phyloP scores from a whole-genome alignment of 140 eudicot genomes.

The Bidens hawaiensis region DNA sequence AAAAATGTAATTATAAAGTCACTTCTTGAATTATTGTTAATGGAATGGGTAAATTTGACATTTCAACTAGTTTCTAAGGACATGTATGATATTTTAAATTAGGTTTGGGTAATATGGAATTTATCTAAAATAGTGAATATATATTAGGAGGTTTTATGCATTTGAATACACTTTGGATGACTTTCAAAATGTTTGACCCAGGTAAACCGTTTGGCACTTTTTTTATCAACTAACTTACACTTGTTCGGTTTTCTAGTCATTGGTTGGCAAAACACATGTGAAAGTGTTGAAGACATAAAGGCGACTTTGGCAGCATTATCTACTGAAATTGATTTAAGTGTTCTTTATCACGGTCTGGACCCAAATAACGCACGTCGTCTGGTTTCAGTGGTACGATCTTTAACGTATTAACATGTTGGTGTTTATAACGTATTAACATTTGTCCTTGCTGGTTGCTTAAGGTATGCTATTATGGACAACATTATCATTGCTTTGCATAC shows the following conservation, averaged over 20 bases:
- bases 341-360: constrained; percentile 91
- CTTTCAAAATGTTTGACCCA: neutral
- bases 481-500: constrained; percentile 89
- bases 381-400: constrained; percentile 77
- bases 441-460: constrained; percentile 22
- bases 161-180: neutral
- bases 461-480: constrained; percentile 95
- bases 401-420: too few species aligned
- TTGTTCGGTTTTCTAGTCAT: constrained; percentile 50
- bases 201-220: neutral
- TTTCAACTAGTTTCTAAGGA: too few species aligned
- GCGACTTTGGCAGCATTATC: constrained; percentile 74
- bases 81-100: too few species aligned
- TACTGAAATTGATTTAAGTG: constrained; percentile 69
- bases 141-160: neutral
- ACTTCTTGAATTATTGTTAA: too few species aligned
- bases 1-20: too few species aligned
- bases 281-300: constrained; percentile 72
- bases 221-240: neutral
- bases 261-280: constrained; percentile 97
- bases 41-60: too few species aligned
- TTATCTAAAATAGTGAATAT: neutral
- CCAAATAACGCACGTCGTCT: constrained; percentile 53
- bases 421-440: neutral
- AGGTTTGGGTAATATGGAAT: too few species aligned